phyloP scores from a whole-genome alignment of 345 rosid genomes.

The Acer saccharum region DNA sequence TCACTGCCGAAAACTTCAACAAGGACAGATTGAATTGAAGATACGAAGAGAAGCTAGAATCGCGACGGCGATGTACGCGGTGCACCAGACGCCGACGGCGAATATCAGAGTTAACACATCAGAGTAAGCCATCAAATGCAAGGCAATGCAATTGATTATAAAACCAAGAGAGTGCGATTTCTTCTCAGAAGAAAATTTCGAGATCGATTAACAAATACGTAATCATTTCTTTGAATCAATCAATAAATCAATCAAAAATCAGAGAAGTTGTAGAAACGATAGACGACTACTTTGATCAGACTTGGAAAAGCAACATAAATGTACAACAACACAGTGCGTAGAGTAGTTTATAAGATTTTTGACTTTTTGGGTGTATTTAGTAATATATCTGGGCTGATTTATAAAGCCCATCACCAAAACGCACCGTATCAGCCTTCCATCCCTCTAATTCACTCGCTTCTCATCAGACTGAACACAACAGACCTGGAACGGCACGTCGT shows the following conservation, averaged over 20 bases:
- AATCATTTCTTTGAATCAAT: neutral
- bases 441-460: no score
- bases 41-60: constrained; percentile 65
- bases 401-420: no score
- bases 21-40: constrained; percentile 45
- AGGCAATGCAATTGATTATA: constrained; percentile 9
- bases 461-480: no score
- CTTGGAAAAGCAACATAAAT: no score
- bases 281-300: neutral
- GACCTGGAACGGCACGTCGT: no score
- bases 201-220: neutral
- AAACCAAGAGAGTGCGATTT: constrained; percentile 25
- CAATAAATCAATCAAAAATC: neutral
- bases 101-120: constrained; percentile 53
- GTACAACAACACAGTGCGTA: no score
- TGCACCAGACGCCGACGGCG: constrained; percentile 78
- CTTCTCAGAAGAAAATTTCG: constrained; percentile 4
- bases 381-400: no score
- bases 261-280: neutral
- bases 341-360: no score
- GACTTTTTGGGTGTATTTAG: no score
- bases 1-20: constrained; percentile 17
- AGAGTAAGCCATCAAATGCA: constrained; percentile 58
- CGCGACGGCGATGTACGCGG: constrained; percentile 73
- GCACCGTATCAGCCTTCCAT: no score